Base-by-base conservation (phyloP, 768 basidiomycete genomes). In the Boletellus ananiceps region DNA sequence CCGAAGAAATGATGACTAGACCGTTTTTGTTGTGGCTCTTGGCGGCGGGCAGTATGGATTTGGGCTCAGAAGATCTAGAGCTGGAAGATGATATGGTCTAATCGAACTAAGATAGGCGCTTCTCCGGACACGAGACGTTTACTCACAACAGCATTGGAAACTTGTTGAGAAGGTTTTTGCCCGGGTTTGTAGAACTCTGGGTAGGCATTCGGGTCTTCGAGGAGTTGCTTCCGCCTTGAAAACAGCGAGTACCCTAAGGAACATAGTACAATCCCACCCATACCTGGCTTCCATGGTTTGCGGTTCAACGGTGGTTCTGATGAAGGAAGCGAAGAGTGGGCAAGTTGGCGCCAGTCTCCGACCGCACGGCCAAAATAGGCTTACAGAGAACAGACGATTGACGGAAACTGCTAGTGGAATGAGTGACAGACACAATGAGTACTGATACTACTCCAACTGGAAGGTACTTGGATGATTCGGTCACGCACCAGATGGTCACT, bases 1-100 rank as follows among this genome's bases (percentile, higher is more conserved):
- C 64, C 1, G 69, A 71, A 14, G 69, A 69, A 35, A 69, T 65
- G 11, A 67, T 45, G 1, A 68, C 27, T 3, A 49, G 59, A 14
- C 52, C 51, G 2, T 44, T 23, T 34, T n/a, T 57, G 41, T 40
- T 36, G 16, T 5, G 42, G 41, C 51, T 21, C 45, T 55, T 57
- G 32, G 33, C 11, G 0, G 42, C 21, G 0, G 55, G 23, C 27
- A 48, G 46, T 25, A 54, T 25, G n/a, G 65, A 66, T 8, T 54
- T 52, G 5, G 68, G 40, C 27, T 53, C 52, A 21, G 59, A 57
- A 5, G 52, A 47, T 8, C 34, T 54, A 27, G 63, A 65, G 14
- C 55, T 58, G 8, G 57, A 56, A 19, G 59, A 64, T 25, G 65
- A 57, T 25, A 63, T 40, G 5, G 61, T 55, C 67, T 67, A n/a